Conservation (phyloP, 257 asterid genomes). For the Linderniella brevidens region DNA sequence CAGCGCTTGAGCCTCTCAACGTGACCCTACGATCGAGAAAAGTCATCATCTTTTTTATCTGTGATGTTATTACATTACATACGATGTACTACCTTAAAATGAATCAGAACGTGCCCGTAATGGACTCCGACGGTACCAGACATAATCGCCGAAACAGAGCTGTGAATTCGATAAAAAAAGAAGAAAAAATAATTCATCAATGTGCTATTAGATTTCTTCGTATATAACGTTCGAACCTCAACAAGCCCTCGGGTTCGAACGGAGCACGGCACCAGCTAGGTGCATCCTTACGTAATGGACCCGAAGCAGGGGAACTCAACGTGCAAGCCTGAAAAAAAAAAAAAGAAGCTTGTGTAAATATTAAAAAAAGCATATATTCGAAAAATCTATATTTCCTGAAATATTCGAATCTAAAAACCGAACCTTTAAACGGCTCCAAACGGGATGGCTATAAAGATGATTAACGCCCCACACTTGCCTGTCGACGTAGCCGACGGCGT, state of each 20-base stretch:
- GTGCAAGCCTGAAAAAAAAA: conserved; percentile 74
- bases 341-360: too few species aligned
- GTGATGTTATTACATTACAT: too few species aligned
- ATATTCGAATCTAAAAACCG: too few species aligned
- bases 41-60: neutral
- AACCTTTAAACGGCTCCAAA: conserved; percentile 49
- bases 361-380: too few species aligned
- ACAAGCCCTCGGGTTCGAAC: conserved; percentile 77
- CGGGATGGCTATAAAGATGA: conserved; percentile 62
- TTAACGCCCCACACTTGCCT: conserved; percentile 78
- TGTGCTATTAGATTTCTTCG: too few species aligned
- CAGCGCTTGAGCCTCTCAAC: conserved; percentile 74
- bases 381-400: too few species aligned
- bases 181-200: neutral
- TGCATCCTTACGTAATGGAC: conserved; percentile 45
- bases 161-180: conserved; percentile 8
- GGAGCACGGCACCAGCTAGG: conserved; percentile 81
- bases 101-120: conserved; percentile 78
- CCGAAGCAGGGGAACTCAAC: conserved; percentile 45
- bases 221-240: conserved; percentile 24
- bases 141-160: conserved; percentile 66
- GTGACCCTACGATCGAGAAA: conserved; percentile 39
- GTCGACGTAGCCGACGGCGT: conserved; percentile 86
- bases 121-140: conserved; percentile 81
- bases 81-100: conserved; percentile 38